Evolutionary conservation across 2,329 filamentous ascomycete species (phyloP).

Genomic region (Thermomyces lanuginosus): DNA sequence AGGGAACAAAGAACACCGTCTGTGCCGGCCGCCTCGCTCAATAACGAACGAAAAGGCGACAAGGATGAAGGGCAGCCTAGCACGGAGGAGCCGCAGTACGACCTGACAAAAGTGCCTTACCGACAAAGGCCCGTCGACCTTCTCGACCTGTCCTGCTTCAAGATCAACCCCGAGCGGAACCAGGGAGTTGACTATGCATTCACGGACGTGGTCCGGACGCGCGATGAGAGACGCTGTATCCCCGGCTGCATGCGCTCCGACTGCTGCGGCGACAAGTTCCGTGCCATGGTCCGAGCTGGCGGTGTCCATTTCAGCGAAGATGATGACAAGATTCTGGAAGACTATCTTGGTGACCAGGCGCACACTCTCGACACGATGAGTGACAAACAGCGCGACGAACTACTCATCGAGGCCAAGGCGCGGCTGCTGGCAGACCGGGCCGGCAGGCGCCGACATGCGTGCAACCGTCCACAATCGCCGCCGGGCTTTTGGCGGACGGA

Average conservation of each 20-base stretch:
- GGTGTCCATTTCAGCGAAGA: conserved; percentile 11
- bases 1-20: neutral
- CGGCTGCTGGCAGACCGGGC: conserved; percentile 55
- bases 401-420: conserved; percentile 61
- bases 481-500: conserved; percentile 84
- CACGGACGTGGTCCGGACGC: conserved; percentile 55
- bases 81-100: conserved; percentile 15
- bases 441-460: conserved; percentile 63
- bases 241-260: conserved; percentile 56
- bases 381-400: conserved; percentile 43
- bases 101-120: too few relatives aligned
- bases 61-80: conserved; percentile 4
- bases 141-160: conserved; percentile 59
- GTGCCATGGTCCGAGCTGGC: conserved; percentile 40
- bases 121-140: conserved; percentile 41
- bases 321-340: conserved; percentile 28
- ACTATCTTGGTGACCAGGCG: conserved; percentile 35
- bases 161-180: conserved; percentile 58
- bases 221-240: conserved; percentile 51
- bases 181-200: conserved; percentile 58
- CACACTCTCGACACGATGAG: conserved; percentile 33
- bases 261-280: conserved; percentile 61
- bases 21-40: too few relatives aligned
- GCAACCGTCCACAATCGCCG: conserved; percentile 54
- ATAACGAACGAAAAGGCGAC: neutral